Percentiles rank a stretch among this genome's conserved stretches.
Evolutionary conservation across 2,329 filamentous ascomycete species (phyloP).

Genomic region (Lecanicillium sp.): DNA sequence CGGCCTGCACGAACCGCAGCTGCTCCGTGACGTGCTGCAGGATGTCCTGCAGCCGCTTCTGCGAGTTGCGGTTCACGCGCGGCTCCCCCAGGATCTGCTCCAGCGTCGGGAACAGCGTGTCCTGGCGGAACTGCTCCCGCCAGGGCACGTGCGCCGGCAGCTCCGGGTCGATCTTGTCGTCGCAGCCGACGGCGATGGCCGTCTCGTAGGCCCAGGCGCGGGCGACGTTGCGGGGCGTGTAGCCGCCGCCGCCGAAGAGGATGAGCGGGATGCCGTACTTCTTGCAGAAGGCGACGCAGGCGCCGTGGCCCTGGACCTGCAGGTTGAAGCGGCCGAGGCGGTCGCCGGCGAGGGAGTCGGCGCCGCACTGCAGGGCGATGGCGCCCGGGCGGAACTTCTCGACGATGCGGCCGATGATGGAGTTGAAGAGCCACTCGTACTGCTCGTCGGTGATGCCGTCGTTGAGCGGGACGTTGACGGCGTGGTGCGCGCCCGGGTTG

Average conservation of each 20-base stretch:
- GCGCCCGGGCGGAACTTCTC: slow-evolving; percentile 81
- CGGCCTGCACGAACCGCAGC: slow-evolving; percentile 74
- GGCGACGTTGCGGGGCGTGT: slow-evolving; percentile 93
- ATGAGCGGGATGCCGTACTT: slow-evolving; percentile 73
- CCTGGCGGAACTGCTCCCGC: slow-evolving; percentile 80
- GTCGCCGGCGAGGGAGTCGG: slow-evolving; percentile 90
- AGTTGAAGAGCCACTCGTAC: slow-evolving; percentile 80
- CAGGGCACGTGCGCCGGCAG: slow-evolving; percentile 80
- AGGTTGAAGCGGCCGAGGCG: slow-evolving; percentile 93
- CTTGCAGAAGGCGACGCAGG: slow-evolving; percentile 87
- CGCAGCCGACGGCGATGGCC: slow-evolving; percentile 73
- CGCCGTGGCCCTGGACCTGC: slow-evolving; percentile 88
- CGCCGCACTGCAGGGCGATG: slow-evolving; percentile 92
- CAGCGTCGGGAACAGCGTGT: slow-evolving; percentile 84
- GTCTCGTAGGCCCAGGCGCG: slow-evolving; percentile 97
- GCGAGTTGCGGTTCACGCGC: slow-evolving; percentile 70
- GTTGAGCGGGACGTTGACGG: slow-evolving; percentile 82
- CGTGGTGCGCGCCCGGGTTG: slow-evolving; percentile 83
- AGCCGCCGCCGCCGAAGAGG: slow-evolving; percentile 89
- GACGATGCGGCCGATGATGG: slow-evolving; percentile 70
- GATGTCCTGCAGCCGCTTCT: slow-evolving; percentile 68
- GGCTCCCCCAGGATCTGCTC: slow-evolving; percentile 62
- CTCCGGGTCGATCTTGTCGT: slow-evolving; percentile 61
- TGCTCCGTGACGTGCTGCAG: slow-evolving; percentile 77
- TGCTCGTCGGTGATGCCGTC: slow-evolving; percentile 89